Evolutionary conservation across 164 flowering plant genomes (phyloP).

Genomic region (Pachysandra terminalis): DNA sequence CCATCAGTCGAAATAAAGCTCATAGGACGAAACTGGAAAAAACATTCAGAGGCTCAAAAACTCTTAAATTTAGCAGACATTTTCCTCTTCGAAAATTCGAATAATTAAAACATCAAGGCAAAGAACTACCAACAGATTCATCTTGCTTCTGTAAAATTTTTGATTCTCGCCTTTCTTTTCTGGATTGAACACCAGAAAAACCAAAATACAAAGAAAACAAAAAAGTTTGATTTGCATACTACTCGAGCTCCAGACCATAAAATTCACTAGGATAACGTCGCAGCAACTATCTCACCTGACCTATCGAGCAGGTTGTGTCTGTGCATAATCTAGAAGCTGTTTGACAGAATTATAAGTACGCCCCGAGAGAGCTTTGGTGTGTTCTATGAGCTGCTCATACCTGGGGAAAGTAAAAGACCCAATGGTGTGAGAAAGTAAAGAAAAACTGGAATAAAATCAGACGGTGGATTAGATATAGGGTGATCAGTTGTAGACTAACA

Average conservation of each 20-base stretch:
- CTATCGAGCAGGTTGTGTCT: conserved; percentile 54
- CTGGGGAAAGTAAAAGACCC: conserved; percentile 33
- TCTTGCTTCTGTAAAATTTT: background rate
- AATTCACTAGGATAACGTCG: background rate
- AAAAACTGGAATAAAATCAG: background rate
- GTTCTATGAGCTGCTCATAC: conserved; percentile 89
- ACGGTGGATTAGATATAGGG: too few relatives aligned
- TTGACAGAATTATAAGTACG: conserved; percentile 75
- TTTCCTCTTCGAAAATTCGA: background rate
- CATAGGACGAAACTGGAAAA: too few relatives aligned
- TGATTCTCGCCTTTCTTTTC: background rate
- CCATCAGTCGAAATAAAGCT: too few relatives aligned
- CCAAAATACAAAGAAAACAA: background rate
- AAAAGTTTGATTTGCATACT: background rate
- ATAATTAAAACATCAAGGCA: background rate
- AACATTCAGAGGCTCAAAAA: too few relatives aligned
- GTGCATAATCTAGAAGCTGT: conserved; percentile 70
- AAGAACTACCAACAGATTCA: background rate
- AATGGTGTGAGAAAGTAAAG: too few relatives aligned
- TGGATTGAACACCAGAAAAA: background rate
- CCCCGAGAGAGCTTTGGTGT: conserved; percentile 68
- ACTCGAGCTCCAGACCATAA: background rate
- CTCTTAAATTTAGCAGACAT: background rate
- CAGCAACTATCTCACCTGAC: background rate
- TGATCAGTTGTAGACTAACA: conserved; percentile 63